Percentiles rank a stretch among this genome's conserved stretches.
Conservation (phyloP, 2,329 filamentous ascomycete species). For the Knufia fluminis region DNA sequence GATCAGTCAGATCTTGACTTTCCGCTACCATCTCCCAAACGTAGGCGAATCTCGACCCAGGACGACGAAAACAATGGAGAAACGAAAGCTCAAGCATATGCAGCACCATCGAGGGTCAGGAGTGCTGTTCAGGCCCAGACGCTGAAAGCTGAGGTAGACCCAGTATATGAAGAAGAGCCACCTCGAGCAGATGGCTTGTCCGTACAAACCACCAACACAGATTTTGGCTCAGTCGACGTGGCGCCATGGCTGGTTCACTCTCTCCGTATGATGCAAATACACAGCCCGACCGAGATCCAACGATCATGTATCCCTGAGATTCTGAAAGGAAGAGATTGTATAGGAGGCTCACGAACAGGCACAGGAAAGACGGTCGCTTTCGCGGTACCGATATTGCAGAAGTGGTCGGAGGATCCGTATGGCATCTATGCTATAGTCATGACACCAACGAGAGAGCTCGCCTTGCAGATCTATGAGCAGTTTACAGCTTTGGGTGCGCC, state of each 20-base stretch:
- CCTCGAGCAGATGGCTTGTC: neutral
- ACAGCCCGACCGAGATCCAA: constrained; percentile 83
- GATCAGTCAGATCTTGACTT: constrained; percentile 11
- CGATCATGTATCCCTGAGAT: constrained; percentile 89
- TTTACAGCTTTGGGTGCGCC: constrained; percentile 85
- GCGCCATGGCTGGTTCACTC: constrained; percentile 83
- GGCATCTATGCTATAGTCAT: constrained; percentile 84
- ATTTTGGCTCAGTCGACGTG: constrained; percentile 64
- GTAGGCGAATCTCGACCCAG: constrained; percentile 18
- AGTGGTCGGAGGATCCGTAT: constrained; percentile 83
- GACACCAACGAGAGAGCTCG: constrained; percentile 85
- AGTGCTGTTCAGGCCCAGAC: neutral
- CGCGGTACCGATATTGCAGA: constrained; percentile 84
- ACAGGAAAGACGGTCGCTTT: constrained; percentile 97
- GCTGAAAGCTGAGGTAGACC: neutral
- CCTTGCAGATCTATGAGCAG: constrained; percentile 93
- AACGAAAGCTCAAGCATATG: neutral
- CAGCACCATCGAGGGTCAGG: constrained; percentile 3
- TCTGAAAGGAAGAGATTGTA: constrained; percentile 81
- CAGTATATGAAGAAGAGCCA: neutral
- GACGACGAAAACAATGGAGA: neutral
- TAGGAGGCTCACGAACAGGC: constrained; percentile 87
- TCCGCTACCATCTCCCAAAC: constrained; percentile 16
- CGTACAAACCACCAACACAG: constrained; percentile 35
- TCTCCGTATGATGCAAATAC: constrained; percentile 68